Percentiles rank a stretch among this genome's conserved stretches.
Evolutionary conservation across 73 alveolate species (phyloP).

Genomic region (Tetrahymena borealis): DNA sequence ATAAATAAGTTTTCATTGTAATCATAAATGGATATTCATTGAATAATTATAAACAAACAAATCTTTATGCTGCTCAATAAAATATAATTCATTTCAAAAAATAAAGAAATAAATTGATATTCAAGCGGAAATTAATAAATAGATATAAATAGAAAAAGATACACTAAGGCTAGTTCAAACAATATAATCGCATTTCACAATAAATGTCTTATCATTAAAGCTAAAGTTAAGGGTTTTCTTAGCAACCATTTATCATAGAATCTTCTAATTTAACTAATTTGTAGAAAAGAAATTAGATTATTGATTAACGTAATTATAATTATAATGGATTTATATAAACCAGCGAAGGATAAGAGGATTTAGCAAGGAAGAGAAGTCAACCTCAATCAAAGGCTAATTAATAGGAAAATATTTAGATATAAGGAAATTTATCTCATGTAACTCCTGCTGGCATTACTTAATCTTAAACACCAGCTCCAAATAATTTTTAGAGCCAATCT

Average conservation of each 20-base stretch:
- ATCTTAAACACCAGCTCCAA: neutral
- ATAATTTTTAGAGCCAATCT: neutral
- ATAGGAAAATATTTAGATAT: neutral
- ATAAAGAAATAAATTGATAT: too few relatives aligned
- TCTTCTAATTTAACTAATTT: neutral
- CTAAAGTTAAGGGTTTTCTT: neutral
- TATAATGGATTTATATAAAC: neutral
- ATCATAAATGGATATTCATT: too few relatives aligned
- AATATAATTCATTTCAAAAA: too few relatives aligned
- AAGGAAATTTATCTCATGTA: too few relatives aligned
- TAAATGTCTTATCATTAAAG: too few relatives aligned
- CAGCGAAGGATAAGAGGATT: neutral
- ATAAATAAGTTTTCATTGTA: too few relatives aligned
- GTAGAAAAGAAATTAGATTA: neutral
- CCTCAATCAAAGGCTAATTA: neutral
- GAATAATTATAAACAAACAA: too few relatives aligned
- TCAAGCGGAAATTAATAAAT: too few relatives aligned
- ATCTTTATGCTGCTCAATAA: too few relatives aligned
- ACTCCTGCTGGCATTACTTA: neutral
- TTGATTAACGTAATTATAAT: neutral
- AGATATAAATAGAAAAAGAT: too few relatives aligned
- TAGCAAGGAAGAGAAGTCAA: neutral
- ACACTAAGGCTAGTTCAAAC: too few relatives aligned
- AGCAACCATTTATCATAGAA: neutral
- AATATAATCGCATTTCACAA: too few relatives aligned